Evolutionary conservation across 2,329 filamentous ascomycete species (phyloP).

Genomic region (Colletotrichum sp.): DNA sequence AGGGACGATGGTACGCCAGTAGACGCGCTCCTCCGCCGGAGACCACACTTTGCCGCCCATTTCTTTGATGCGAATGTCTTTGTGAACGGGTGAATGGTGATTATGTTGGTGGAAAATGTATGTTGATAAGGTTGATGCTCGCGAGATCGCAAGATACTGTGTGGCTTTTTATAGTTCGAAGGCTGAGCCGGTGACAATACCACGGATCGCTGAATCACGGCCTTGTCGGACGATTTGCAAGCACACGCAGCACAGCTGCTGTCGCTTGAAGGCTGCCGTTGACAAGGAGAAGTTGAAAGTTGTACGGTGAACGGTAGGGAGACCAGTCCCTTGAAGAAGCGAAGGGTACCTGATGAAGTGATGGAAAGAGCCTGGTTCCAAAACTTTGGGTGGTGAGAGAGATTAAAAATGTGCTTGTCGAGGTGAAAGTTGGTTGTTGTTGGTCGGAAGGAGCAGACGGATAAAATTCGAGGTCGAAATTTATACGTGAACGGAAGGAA

Average conservation of each 20-base stretch:
- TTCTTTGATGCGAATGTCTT: conserved; percentile 33
- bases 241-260: background rate
- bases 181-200: background rate
- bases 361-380: background rate
- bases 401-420: background rate
- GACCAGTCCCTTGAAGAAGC: background rate
- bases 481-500: background rate
- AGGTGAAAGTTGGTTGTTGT: background rate
- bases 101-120: background rate
- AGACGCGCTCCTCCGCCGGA: conserved; percentile 49
- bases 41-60: conserved; percentile 61
- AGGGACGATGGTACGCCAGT: conserved; percentile 48
- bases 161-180: background rate
- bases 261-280: background rate
- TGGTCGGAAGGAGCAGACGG: background rate
- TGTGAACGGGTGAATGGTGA: background rate
- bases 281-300: background rate
- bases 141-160: background rate
- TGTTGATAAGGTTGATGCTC: background rate
- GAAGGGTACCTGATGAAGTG: background rate
- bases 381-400: background rate
- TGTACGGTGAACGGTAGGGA: background rate
- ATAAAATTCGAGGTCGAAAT: background rate
- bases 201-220: background rate
- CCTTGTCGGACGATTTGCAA: background rate